Conservation (phyloP, 257 asterid species). For the Solanum dulcamara region DNA sequence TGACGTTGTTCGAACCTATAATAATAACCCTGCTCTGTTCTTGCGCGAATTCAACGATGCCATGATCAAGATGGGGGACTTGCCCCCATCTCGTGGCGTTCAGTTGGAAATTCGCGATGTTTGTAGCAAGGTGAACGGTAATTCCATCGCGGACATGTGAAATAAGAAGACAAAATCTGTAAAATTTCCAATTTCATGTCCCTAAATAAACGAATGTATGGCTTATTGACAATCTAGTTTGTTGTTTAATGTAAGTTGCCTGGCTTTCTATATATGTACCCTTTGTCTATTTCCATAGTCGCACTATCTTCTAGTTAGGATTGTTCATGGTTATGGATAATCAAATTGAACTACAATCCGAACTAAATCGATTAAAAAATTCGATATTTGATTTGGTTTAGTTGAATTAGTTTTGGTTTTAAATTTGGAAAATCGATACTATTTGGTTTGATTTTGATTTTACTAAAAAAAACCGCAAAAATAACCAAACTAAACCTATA, state of each 20-base stretch:
- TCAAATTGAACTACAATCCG: too few relatives aligned
- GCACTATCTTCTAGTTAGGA: background rate
- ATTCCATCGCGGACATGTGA: background rate
- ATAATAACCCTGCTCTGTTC: background rate
- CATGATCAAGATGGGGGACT: background rate
- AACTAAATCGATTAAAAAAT: too few relatives aligned
- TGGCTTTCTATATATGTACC: background rate
- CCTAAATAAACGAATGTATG: background rate
- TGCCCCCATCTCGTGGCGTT: background rate
- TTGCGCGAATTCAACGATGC: background rate
- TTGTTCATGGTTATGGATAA: too few relatives aligned
- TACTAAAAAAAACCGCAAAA: too few relatives aligned
- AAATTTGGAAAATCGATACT: too few relatives aligned
- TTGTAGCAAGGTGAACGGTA: background rate
- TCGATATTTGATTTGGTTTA: too few relatives aligned
- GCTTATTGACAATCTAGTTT: background rate
- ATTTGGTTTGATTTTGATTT: too few relatives aligned
- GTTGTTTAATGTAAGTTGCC: background rate
- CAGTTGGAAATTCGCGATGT: background rate
- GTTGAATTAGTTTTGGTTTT: too few relatives aligned
- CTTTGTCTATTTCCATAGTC: background rate
- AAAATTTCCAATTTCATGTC: background rate
- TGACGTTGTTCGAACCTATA: background rate
- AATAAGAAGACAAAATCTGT: background rate
- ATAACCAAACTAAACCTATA: too few relatives aligned